Conservation (phyloP, 2,329 filamentous ascomycete genomes). For the Cladosporium sp. region DNA sequence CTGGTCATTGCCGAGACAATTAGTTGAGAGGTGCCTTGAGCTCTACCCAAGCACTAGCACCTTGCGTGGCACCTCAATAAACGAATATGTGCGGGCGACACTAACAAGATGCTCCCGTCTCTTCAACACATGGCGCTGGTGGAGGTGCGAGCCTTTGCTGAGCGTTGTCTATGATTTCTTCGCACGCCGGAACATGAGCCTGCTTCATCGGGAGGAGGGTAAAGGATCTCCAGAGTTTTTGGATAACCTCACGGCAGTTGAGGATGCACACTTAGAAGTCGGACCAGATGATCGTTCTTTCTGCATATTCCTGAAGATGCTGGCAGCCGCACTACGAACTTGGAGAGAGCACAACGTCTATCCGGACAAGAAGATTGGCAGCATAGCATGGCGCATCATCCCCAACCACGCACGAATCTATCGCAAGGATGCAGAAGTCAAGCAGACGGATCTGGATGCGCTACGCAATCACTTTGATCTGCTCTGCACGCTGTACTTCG, state of each 20-base stretch:
- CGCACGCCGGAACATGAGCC: conserved; percentile 48
- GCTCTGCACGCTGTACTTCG: conserved; percentile 57
- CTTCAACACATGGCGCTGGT: conserved; percentile 55
- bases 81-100: conserved; percentile 50
- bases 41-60: conserved; percentile 42
- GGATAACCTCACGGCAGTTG: conserved; percentile 37
- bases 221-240: conserved; percentile 53
- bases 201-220: conserved; percentile 49
- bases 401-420: conserved; percentile 59
- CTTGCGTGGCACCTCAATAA: conserved; percentile 43
- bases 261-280: conserved; percentile 39
- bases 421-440: conserved; percentile 53
- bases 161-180: conserved; percentile 58
- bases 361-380: conserved; percentile 51
- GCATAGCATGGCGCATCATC: conserved; percentile 54
- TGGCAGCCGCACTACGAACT: conserved; percentile 47
- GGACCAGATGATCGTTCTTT: conserved; percentile 51
- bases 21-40: conserved; percentile 46
- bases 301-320: conserved; percentile 56
- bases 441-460: conserved; percentile 52
- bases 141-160: conserved; percentile 51
- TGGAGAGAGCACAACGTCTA: conserved; percentile 41
- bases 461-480: conserved; percentile 60
- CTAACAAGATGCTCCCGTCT: conserved; percentile 52
- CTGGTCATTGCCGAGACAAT: conserved; percentile 46